phyloP scores from a whole-genome alignment of 768 basidiomycete species.

The Phanerodontia chrysosporium region DNA sequence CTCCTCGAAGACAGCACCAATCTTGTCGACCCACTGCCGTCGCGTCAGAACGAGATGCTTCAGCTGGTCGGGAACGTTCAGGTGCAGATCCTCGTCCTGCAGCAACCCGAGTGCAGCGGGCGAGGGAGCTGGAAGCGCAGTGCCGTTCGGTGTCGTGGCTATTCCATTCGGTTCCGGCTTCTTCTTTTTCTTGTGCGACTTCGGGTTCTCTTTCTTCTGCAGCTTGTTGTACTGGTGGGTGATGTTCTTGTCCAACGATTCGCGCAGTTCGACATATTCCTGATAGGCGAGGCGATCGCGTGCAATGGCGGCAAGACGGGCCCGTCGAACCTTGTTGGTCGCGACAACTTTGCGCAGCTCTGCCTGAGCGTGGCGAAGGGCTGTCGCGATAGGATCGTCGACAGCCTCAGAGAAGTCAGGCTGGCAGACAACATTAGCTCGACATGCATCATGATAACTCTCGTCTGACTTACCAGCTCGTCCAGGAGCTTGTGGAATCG shows the following conservation, averaged over 20 bases:
- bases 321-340: constrained; percentile 80
- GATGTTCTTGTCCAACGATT: constrained; percentile 85
- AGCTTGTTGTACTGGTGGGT: constrained; percentile 68
- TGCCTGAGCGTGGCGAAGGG: constrained; percentile 83
- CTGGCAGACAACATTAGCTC: constrained; percentile 32
- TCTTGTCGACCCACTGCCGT: constrained; percentile 69
- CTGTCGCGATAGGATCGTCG: constrained; percentile 91
- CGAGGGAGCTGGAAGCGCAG: constrained; percentile 41
- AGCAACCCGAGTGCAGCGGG: constrained; percentile 69
- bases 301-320: constrained; percentile 68
- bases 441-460: constrained; percentile 3
- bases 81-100: constrained; percentile 59
- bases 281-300: constrained; percentile 86
- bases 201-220: constrained; percentile 76
- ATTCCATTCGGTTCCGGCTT: constrained; percentile 28
- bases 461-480: constrained; percentile 52
- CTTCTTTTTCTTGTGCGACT: constrained; percentile 75
- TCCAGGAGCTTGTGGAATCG: constrained; percentile 70
- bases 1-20: constrained; percentile 73
- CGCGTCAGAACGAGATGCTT: constrained; percentile 71
- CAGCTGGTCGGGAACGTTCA: constrained; percentile 66
- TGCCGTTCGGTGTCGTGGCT: constrained; percentile 23
- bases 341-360: constrained; percentile 73
- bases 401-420: constrained; percentile 74
- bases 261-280: constrained; percentile 83